Percentiles rank a stretch among this genome's conserved stretches.
phyloP scores from a whole-genome alignment of 208 protist species.

The Borovskyia barvae region DNA sequence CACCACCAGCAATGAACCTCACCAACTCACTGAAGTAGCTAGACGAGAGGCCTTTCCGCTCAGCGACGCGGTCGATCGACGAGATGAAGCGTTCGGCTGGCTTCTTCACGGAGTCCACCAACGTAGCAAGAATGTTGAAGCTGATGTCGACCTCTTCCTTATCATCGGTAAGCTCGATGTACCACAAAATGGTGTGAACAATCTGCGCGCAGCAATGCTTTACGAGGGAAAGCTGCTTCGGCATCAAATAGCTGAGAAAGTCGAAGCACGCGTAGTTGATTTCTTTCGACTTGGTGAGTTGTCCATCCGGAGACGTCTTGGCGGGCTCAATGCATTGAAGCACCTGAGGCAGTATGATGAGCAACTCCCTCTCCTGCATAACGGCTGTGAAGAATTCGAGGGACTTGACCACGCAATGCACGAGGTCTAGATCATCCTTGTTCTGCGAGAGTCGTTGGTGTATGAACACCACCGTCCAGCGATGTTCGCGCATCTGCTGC shows the following conservation, averaged over 20 bases:
- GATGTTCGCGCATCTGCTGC: slow-evolving; percentile 86
- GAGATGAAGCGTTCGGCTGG: slow-evolving; percentile 77
- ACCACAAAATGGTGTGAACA: slow-evolving; percentile 87
- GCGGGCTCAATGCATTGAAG: slow-evolving; percentile 87
- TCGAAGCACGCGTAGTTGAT: slow-evolving; percentile 88
- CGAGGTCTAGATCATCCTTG: slow-evolving; percentile 76
- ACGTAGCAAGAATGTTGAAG: slow-evolving; percentile 66
- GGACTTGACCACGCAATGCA: slow-evolving; percentile 81
- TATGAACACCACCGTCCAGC: slow-evolving; percentile 90
- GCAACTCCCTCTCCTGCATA: slow-evolving; percentile 86
- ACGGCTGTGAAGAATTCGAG: slow-evolving; percentile 84
- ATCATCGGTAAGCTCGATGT: slow-evolving; percentile 78
- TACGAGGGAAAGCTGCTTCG: slow-evolving; percentile 69
- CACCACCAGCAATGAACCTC: slow-evolving; percentile 41
- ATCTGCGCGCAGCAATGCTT: slow-evolving; percentile 86
- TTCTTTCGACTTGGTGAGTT: slow-evolving; percentile 60
- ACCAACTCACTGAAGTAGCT: slow-evolving; percentile 70
- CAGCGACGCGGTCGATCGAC: slow-evolving; percentile 67
- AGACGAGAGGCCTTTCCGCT: slow-evolving; percentile 61
- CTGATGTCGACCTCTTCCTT: slow-evolving; percentile 79
- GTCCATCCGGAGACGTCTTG: slow-evolving; percentile 28
- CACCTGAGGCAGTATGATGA: slow-evolving; percentile 84
- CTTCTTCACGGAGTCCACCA: slow-evolving; percentile 70
- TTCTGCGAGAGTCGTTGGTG: slow-evolving; percentile 88
- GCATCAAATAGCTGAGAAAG: slow-evolving; percentile 83